A percentile compares a stretch with the other conserved stretches of the same genome.
Conservation (phyloP, 805 yeast species). For the Ogataea ramenticola region DNA sequence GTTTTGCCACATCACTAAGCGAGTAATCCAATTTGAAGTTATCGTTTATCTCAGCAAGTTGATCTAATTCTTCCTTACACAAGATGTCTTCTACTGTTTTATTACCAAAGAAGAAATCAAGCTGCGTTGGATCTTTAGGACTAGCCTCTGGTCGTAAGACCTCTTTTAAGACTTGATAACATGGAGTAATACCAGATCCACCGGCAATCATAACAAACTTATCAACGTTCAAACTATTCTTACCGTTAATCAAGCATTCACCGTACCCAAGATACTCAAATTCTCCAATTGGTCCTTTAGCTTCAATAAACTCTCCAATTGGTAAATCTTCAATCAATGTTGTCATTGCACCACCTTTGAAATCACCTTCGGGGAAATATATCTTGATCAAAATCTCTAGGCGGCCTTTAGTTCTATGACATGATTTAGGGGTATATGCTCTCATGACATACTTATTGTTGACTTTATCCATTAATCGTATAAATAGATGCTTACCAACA, state of each 20-base stretch:
- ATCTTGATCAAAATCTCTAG: conserved; percentile 26
- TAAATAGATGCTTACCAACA: conserved; percentile 25
- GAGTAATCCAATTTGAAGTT: conserved; percentile 33
- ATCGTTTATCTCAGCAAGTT: conserved; percentile 26
- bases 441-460: conserved; percentile 22
- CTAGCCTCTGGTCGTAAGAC: conserved; percentile 19
- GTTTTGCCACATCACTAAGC: conserved; percentile 12
- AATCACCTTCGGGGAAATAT: conserved; percentile 22
- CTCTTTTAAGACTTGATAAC: conserved; percentile 43
- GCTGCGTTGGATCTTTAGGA: conserved; percentile 38
- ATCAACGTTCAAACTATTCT: conserved; percentile 8
- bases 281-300: conserved; percentile 26
- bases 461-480: conserved; percentile 18
- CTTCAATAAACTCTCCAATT: conserved; percentile 18
- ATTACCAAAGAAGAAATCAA: conserved; percentile 39
- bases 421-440: conserved; percentile 28
- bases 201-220: conserved; percentile 43
- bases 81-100: conserved; percentile 35
- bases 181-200: conserved; percentile 51
- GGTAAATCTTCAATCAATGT: conserved; percentile 17
- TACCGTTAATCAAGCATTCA: conserved; percentile 3
- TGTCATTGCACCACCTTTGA: conserved; percentile 28
- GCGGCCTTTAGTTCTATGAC: conserved; percentile 18
- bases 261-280: conserved; percentile 19
- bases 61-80: conserved; percentile 38